phyloP scores from a whole-genome alignment of 2,329 filamentous ascomycete genomes.

The Aspergillus sp. region DNA sequence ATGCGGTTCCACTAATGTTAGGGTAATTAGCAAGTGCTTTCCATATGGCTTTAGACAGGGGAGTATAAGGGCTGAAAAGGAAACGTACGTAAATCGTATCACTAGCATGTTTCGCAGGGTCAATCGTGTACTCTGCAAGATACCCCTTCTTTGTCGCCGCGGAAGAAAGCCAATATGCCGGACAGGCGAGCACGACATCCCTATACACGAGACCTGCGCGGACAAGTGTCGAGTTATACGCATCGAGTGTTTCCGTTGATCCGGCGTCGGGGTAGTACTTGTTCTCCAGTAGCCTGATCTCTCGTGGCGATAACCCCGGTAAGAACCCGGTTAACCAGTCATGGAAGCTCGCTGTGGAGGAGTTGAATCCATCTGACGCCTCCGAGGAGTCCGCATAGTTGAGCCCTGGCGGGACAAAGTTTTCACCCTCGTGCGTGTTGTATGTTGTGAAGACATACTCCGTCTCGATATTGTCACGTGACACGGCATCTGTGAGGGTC shows the following conservation, averaged over 20 bases:
- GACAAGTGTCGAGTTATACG: conserved; percentile 56
- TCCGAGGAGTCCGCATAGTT: conserved; percentile 28
- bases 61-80: background rate
- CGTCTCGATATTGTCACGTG: conserved; percentile 47
- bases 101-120: conserved; percentile 62
- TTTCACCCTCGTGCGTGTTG: conserved; percentile 67
- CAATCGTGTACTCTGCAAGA: conserved; percentile 64
- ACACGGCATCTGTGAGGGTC: conserved; percentile 52
- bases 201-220: conserved; percentile 63
- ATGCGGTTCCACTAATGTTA: conserved; percentile 59
- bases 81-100: conserved; percentile 60
- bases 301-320: conserved; percentile 49
- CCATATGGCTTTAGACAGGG: background rate
- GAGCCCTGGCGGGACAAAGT: conserved; percentile 61
- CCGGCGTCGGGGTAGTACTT: conserved; percentile 56
- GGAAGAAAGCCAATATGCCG: conserved; percentile 60
- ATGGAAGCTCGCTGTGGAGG: conserved; percentile 55
- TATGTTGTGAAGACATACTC: conserved; percentile 60
- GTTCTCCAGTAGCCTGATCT: conserved; percentile 46
- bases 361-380: conserved; percentile 54
- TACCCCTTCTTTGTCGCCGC: conserved; percentile 54
- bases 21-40: background rate
- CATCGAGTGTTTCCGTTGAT: conserved; percentile 51
- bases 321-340: conserved; percentile 60
- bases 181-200: conserved; percentile 64